Conservation (phyloP, 306 rosid species). For the Lagenaria siceraria region DNA sequence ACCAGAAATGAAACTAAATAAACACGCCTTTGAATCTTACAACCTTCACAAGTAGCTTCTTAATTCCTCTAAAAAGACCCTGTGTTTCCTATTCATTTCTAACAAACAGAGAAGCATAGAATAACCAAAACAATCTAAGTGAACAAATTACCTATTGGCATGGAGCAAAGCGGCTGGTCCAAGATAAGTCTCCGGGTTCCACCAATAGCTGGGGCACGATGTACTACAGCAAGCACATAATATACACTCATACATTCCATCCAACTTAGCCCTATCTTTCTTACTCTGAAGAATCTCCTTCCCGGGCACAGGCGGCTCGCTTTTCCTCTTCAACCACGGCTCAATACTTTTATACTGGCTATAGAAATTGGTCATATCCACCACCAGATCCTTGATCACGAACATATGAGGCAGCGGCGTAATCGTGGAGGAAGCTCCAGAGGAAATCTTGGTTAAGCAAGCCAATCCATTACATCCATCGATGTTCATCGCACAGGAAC, state of each 20-base stretch:
- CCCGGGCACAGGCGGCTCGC: slow-evolving; percentile 32
- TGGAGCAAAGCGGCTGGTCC: slow-evolving; percentile 98
- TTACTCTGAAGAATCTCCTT: slow-evolving; percentile 83
- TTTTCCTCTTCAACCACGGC: slow-evolving; percentile 97
- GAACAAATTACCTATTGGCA: slow-evolving; percentile 60
- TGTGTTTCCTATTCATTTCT: not conserved
- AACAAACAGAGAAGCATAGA: not conserved
- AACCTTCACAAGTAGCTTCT: not conserved
- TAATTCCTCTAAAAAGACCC: not conserved
- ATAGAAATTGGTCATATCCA: slow-evolving; percentile 93
- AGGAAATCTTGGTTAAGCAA: slow-evolving; percentile 66
- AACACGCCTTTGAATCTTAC: not conserved
- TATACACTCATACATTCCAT: slow-evolving; percentile 98
- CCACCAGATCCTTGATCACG: slow-evolving; percentile 84
- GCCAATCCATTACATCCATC: slow-evolving; percentile 96
- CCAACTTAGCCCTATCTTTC: slow-evolving; percentile 77
- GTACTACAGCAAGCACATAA: slow-evolving; percentile 97
- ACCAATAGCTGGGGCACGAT: slow-evolving; percentile 99
- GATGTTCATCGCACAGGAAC: slow-evolving; percentile 97
- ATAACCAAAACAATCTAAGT: not conserved
- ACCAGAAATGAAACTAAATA: not conserved
- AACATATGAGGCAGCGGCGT: slow-evolving; percentile 94
- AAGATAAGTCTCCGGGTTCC: slow-evolving; percentile 93
- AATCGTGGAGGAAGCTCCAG: slow-evolving; percentile 23
- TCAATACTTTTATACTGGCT: slow-evolving; percentile 97